Conservation (phyloP, 768 basidiomycete species). For the Saitozyma sp. region DNA sequence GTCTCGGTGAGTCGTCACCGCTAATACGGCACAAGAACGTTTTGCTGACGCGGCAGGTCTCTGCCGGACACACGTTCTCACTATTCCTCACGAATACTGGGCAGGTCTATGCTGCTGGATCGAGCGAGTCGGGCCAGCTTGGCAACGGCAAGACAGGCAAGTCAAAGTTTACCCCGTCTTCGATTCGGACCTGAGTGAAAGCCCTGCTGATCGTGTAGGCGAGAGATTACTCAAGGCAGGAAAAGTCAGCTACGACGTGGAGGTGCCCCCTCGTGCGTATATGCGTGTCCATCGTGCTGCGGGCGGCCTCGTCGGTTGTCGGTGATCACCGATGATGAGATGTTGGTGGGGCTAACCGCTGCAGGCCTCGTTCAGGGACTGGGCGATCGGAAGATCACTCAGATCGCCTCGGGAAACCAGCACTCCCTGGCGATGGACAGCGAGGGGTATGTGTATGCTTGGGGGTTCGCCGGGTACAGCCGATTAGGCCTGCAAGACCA, state of each 20-base stretch:
- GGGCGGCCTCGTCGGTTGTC: background rate
- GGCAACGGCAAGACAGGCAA: conserved; percentile 86
- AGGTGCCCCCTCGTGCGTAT: conserved; percentile 49
- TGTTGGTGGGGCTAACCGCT: background rate
- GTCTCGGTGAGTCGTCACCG: conserved; percentile 75
- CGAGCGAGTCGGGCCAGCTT: conserved; percentile 87
- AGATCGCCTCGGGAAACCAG: conserved; percentile 83
- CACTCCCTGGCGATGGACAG: conserved; percentile 79
- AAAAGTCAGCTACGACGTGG: conserved; percentile 78
- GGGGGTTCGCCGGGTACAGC: conserved; percentile 63
- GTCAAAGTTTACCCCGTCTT: background rate
- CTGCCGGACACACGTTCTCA: conserved; percentile 82
- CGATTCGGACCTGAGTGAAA: too few species aligned
- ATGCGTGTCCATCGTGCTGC: conserved; percentile 10
- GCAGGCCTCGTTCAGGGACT: conserved; percentile 70
- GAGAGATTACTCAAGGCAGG: conserved; percentile 84
- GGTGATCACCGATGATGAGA: background rate
- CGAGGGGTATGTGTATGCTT: conserved; percentile 53
- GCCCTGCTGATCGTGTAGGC: conserved; percentile 16
- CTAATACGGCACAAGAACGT: conserved; percentile 62
- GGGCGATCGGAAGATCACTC: conserved; percentile 71
- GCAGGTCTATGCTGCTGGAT: conserved; percentile 83
- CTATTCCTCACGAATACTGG: conserved; percentile 79
- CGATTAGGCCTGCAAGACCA: conserved; percentile 70
- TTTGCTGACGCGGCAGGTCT: conserved; percentile 57